These are phyloP conservation scores for Leishmania aethiopica DNA, from an alignment of 208 protist genomes.

Conservation along the genomic window DNA sequence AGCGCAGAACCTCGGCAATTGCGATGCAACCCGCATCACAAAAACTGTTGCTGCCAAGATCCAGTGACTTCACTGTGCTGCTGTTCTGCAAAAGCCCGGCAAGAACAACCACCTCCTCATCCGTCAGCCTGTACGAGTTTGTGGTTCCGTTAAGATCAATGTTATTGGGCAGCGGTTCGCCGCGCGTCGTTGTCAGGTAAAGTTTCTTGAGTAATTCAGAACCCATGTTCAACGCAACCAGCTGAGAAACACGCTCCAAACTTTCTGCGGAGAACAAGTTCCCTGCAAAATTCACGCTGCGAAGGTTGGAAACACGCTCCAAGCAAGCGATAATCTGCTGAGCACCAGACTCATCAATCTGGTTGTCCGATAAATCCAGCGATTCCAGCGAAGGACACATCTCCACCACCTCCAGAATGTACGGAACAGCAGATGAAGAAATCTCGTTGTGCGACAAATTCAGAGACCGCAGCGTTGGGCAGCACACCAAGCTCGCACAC, in stretches of 20 bases:
- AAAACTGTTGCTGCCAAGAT: constrained; percentile 81
- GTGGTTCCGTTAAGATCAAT: constrained; percentile 70
- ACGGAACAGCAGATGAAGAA: constrained; percentile 52
- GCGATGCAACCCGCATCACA: constrained; percentile 70
- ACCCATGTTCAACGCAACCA: constrained; percentile 73
- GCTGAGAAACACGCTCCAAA: constrained; percentile 51
- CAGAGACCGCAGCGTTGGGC: constrained; percentile 44
- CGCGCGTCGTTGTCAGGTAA: constrained; percentile 43
- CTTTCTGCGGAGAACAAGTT: constrained; percentile 60
- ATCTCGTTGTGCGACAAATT: constrained; percentile 77
- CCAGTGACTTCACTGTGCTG: constrained; percentile 52
- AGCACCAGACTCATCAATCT: constrained; percentile 66
- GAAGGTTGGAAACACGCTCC: constrained; percentile 46
- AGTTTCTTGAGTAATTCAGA: constrained; percentile 72
- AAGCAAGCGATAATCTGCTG: constrained; percentile 47
- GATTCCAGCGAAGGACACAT: constrained; percentile 42
- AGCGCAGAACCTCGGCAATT: constrained; percentile 78
- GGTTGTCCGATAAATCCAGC: constrained; percentile 79
- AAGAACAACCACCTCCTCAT: constrained; percentile 70
- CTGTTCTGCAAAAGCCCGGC: constrained; percentile 50
- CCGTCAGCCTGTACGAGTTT: constrained; percentile 55
- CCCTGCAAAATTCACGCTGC: constrained; percentile 41
- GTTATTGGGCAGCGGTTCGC: constrained; percentile 38
- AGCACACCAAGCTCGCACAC: constrained; percentile 50
- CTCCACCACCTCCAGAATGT: constrained; percentile 65